Base-by-base conservation (phyloP, 345 rosid species). In the Arabidopsis arenosa region DNA sequence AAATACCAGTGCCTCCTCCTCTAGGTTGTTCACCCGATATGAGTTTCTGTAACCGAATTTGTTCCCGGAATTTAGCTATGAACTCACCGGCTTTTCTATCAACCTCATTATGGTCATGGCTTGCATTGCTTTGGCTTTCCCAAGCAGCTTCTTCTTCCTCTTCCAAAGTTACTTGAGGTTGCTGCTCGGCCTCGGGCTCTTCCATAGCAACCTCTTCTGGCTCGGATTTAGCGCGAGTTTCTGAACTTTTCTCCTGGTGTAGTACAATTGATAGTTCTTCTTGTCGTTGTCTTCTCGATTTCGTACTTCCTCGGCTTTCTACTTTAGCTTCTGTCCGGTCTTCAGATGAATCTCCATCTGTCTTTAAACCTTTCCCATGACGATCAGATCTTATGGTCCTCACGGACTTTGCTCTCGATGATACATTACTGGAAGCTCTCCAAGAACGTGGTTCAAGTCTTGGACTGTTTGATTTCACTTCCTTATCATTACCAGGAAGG, bases 1-100 rank as follows among this genome's bases (percentile, higher is more conserved):
- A 69, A 7, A 43, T 44, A 59, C 80, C 47, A 44, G 37, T 26
- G 55, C 80, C 82, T 73, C 73, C n/a, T 23, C 83, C 83, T 62
- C 79, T 77, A 18, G 89, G 84, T 83, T 86, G 82, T 59, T 84
- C 85, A 14, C 81, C 57, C 14, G 95, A 89, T 21, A 83, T 73
- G 17, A 80, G 80, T 82, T 87, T 95, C 75, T 92, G 99, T 73
- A 86, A 90, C 82, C 89, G 78, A 35, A 95, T 90, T 82, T 95
- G 99, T 83, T 90, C 90, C 49, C 86, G 81, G 78, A 92, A 94
- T 80, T 86, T 90, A 55, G 98, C 98, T 67, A 94, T 94, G 75
- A 94, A 92, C 79, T 94, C 98, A 14, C 85, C 90, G 2, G 98
- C 98, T 76, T 92, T 92, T 80, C 83, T 90, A 80, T 94, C 98